Conservation (phyloP, 495 filamentous ascomycete genomes). For the Amphirosellinia nigrospora region DNA sequence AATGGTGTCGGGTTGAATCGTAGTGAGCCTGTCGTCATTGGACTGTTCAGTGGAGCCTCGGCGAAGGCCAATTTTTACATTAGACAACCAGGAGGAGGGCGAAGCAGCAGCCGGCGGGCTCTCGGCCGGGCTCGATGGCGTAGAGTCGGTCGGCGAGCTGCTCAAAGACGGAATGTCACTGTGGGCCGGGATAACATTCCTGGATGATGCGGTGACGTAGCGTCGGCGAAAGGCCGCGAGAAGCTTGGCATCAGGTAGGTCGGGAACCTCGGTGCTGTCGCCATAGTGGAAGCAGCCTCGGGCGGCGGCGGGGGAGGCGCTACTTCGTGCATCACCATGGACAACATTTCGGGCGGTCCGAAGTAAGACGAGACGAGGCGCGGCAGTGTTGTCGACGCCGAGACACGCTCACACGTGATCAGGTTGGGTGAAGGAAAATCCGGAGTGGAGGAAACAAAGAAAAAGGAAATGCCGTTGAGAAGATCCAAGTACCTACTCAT, state of each 20-base stretch:
- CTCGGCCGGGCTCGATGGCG: constrained; percentile 29
- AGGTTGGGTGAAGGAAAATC: background rate
- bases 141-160: constrained; percentile 41
- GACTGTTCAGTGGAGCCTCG: constrained; percentile 22
- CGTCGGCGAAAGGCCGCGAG: constrained; percentile 49
- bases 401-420: background rate
- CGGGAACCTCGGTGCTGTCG: constrained; percentile 42
- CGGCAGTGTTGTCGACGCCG: too few relatives aligned
- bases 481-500: background rate
- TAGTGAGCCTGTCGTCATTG: constrained; percentile 35
- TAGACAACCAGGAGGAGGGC: constrained; percentile 29
- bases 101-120: constrained; percentile 18
- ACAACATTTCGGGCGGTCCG: constrained; percentile 12
- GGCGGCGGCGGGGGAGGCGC: constrained; percentile 26
- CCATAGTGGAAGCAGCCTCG: constrained; percentile 13
- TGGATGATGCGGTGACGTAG: constrained; percentile 28
- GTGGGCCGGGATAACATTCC: constrained; percentile 10
- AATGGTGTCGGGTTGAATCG: constrained; percentile 56
- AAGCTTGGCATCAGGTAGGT: constrained; percentile 57
- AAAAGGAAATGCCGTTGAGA: background rate
- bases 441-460: constrained; percentile 9
- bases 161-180: constrained; percentile 38
- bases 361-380: too few relatives aligned
- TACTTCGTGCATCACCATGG: constrained; percentile 19
- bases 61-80: constrained; percentile 18